Evolutionary conservation across 345 rosid species (phyloP), one percentile per base, ranked within the genome.

Genomic region (Lepidium didymum): DNA sequence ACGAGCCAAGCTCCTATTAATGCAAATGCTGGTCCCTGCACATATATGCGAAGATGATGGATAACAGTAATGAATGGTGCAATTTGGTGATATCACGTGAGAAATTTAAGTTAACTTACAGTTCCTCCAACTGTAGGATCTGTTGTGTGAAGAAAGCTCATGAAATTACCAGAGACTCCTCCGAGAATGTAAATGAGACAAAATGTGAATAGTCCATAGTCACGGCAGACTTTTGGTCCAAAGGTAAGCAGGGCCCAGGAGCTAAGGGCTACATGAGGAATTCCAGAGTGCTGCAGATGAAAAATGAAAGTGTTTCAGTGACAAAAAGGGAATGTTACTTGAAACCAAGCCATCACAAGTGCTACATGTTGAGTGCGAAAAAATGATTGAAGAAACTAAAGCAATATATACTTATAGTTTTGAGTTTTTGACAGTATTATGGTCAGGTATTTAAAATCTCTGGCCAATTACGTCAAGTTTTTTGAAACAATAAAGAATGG

Each of bases 1-100:
- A 85, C 80, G 3, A 90, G 87, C 96, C 98, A 90, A 33, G 98
- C 96, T 71, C 98, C 96, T 46, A 92, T 87, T 67, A 92, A 54
- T 4, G 89, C 86, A 73, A 89, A 92, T 53, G 84, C 76, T 35
- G 98, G 95, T 56, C 91, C 96, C 98, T 88, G 80, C 58, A 81
- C 57, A 16, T 38, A 43, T 59, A 43, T 2, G 5, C 29, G 0
- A 61, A 15, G 8, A 7, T 0, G 33, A 23, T 55, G 43, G 51
- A 51, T 15, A 6, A 76, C 23, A 40, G 5, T 37, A n/a, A 8
- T 3, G 18, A n/a, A 23, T 40, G 9, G 27, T 25, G 8, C 25
- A 58, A 29, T 37, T 43, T 51, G 34, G 37, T 38, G 4, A 50
- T 18, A 46, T 56, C 33, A 15, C 12, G 46, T 66, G 10, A 21